Conservation (phyloP, 2,329 filamentous ascomycete species). For the Beauveria brongniartii region DNA sequence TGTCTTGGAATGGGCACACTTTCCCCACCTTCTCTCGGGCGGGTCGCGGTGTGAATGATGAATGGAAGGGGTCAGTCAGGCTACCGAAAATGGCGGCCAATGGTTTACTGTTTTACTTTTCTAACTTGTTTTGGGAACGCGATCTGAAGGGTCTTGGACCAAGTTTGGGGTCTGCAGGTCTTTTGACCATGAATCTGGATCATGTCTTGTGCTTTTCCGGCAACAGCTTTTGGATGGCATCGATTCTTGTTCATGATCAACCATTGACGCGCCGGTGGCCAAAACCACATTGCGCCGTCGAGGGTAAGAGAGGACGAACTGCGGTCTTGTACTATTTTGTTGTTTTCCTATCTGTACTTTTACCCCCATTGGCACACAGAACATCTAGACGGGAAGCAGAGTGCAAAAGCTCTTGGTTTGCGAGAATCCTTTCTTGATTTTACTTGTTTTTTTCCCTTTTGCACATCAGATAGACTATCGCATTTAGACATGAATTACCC, state of each 20-base stretch:
- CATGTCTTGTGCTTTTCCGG: slow-evolving; percentile 6
- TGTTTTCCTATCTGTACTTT: slow-evolving; percentile 10
- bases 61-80: background rate
- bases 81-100: background rate
- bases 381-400: slow-evolving; percentile 12
- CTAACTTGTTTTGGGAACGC: background rate
- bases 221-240: slow-evolving; percentile 1
- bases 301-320: background rate
- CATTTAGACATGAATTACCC: slow-evolving; percentile 3
- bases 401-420: background rate
- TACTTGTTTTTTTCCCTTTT: background rate
- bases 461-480: slow-evolving; percentile 8
- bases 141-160: background rate
- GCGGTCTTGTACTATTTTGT: slow-evolving; percentile 6
- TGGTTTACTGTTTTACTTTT: background rate
- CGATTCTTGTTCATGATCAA: background rate
- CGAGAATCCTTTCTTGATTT: background rate
- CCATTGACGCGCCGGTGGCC: background rate
- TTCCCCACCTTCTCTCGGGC: background rate
- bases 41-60: background rate
- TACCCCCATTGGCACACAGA: slow-evolving; percentile 12
- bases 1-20: slow-evolving; percentile 21
- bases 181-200: background rate
- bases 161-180: slow-evolving; percentile 3
- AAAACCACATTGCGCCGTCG: background rate